A percentile compares a stretch with the other conserved stretches of the same genome.
Conservation (phyloP, 176 grass and related monocot species). For the Hyparrhenia diplandra region DNA sequence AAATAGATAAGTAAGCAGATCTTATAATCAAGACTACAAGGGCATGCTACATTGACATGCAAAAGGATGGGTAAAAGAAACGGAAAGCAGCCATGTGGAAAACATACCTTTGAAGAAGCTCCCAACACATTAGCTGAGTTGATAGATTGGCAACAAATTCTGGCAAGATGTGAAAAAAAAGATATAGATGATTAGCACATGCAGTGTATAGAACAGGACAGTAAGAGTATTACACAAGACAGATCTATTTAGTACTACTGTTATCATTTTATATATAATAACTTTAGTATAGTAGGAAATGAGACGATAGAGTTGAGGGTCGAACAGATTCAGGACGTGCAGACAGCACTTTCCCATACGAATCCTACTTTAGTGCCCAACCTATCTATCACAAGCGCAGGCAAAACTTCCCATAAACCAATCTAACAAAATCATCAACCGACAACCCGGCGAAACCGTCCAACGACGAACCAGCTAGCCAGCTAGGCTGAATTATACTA, state of each 20-base stretch:
- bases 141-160: conserved; percentile 50
- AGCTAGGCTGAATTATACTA: background rate
- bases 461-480: background rate
- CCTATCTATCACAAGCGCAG: background rate
- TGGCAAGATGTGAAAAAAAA: conserved; percentile 10
- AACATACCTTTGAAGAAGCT: conserved; percentile 47
- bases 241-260: background rate
- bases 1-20: background rate
- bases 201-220: background rate
- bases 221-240: background rate
- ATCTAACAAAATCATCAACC: background rate
- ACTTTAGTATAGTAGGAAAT: background rate
- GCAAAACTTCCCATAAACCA: background rate
- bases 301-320: background rate
- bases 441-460: background rate
- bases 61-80: background rate
- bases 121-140: conserved; percentile 55
- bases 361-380: background rate
- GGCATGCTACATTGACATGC: too few relatives aligned
- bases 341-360: background rate
- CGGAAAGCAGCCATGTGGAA: background rate
- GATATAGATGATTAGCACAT: conserved; percentile 9
- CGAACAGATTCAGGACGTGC: background rate
- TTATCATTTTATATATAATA: background rate
- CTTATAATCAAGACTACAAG: background rate